A percentile compares a stretch with the other conserved stretches of the same genome.
These are phyloP conservation scores for Andrographis paniculata DNA, from an alignment of 305 asterid species.

Conservation along the genomic window DNA sequence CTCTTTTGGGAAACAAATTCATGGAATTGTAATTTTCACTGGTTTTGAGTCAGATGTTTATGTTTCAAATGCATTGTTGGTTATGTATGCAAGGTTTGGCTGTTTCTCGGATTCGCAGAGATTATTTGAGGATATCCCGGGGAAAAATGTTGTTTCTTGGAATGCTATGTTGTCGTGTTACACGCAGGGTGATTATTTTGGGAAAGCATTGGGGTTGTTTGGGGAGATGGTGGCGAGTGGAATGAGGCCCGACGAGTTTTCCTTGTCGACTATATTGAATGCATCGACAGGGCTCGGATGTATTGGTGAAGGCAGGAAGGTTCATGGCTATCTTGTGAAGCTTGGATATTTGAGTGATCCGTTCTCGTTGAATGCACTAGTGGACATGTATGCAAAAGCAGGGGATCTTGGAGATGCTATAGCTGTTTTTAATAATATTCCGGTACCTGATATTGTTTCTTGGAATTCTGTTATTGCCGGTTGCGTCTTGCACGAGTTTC, in stretches of 20 bases:
- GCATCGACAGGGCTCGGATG: slow-evolving; percentile 64
- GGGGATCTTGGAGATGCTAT: slow-evolving; percentile 53
- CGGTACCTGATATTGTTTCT: slow-evolving; percentile 61
- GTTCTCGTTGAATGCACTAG: slow-evolving; percentile 72
- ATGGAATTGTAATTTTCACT: slow-evolving; percentile 48
- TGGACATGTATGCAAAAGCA: slow-evolving; percentile 81
- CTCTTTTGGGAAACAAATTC: slow-evolving; percentile 54
- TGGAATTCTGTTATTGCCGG: slow-evolving; percentile 91
- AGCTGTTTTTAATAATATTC: slow-evolving; percentile 39
- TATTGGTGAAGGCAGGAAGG: slow-evolving; percentile 51
- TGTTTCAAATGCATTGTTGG: slow-evolving; percentile 68
- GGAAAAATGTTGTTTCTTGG: slow-evolving; percentile 77
- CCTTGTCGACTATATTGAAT: slow-evolving; percentile 63
- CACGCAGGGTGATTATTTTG: slow-evolving; percentile 42
- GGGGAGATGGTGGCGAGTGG: slow-evolving; percentile 54
- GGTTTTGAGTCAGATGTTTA: slow-evolving; percentile 67
- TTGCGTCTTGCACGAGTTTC: slow-evolving; percentile 47
- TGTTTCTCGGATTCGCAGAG: slow-evolving; percentile 47
- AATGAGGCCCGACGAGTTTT: slow-evolving; percentile 63
- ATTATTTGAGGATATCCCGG: slow-evolving; percentile 63
- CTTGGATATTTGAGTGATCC: slow-evolving; percentile 69
- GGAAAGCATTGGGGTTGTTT: slow-evolving; percentile 60
- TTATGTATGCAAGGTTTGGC: slow-evolving; percentile 68
- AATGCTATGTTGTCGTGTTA: slow-evolving; percentile 63
- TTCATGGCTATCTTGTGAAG: slow-evolving; percentile 64